Evolutionary conservation across 2,329 filamentous ascomycete genomes (phyloP), one percentile per base, ranked within the genome.

Genomic region (Ascochyta koolunga): DNA sequence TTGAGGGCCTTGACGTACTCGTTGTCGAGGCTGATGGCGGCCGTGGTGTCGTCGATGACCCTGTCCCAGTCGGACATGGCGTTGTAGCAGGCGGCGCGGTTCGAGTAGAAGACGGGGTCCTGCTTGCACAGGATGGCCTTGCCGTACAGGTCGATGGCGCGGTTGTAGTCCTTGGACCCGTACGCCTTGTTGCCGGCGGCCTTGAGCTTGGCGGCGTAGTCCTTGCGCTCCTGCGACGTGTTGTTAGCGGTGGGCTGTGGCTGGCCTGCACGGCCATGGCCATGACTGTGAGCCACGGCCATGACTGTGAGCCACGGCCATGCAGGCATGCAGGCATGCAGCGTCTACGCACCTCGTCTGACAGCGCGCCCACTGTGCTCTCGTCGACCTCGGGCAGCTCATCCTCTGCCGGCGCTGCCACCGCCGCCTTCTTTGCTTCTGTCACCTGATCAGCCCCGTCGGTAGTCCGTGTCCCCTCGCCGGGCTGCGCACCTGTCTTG

Each of bases 1-100:
- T 99, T 99, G 67, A 99, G 83, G 29, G 95, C 95, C 83, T 99
- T 98, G 77, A 99, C 88, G 76, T 99, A 99, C 79, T 96, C 90
- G 66, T 89, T 89, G 75, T 99, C 91, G 77, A 99, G 89, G 74
- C 85, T 89, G 78, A 99, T 88, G 61, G 95, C 95, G 48, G 95
- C 93, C 27, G 91, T 97, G 51, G 95, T 98, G 74, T 99, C 95
- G 70, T 96, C 93, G 59, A 99, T 89, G 53, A 98, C 95, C 81
- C 95, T 93, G 43, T 96, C 89, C 92, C 93, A 99, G 68, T 96
- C 85, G 62, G 86, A 87, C 72, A 95, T 86, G 63, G 95, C 92
- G 75, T 96, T 98, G 81, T 92, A 96, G 83, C 95, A 99, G 49
- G 95, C 95, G 53, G 95, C 95, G 67, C 95, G 89, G 83, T 99